These are phyloP conservation scores for Rachicladosporium sp. DNA, from an alignment of 2,329 filamentous ascomycete species.

Conservation along the genomic window DNA sequence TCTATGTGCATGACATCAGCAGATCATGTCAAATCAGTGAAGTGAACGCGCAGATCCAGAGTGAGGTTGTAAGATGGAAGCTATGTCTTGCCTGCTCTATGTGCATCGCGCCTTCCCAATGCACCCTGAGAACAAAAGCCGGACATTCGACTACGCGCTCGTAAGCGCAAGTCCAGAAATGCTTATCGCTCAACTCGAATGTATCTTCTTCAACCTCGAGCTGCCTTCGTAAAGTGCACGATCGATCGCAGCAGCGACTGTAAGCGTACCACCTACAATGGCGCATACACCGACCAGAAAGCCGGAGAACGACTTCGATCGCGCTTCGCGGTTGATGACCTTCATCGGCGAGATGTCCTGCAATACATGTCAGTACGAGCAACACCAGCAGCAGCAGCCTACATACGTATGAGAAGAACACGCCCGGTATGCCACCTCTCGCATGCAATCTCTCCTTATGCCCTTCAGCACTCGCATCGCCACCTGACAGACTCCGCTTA, in stretches of 20 bases:
- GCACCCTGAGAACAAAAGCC: no score
- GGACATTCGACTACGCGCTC: no score
- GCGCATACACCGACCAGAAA: constrained; percentile 93
- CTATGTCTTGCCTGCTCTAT: no score
- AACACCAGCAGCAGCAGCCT: not conserved
- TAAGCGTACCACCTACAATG: constrained; percentile 86
- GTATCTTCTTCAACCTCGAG: constrained; percentile 76
- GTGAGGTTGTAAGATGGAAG: no score
- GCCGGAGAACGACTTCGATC: constrained; percentile 76
- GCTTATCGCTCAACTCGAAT: constrained; percentile 34
- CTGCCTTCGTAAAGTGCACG: constrained; percentile 82
- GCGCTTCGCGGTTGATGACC: constrained; percentile 90
- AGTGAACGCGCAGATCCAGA: no score
- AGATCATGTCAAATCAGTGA: no score
- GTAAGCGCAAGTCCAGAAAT: no score
- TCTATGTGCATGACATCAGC: no score
- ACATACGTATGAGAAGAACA: constrained; percentile 96
- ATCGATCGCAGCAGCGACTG: constrained; percentile 87
- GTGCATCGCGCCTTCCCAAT: no score
- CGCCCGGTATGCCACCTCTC: constrained; percentile 81
- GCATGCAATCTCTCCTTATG: constrained; percentile 89
- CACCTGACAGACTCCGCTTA: constrained; percentile 74
- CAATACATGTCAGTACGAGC: not conserved
- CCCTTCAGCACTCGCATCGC: constrained; percentile 72
- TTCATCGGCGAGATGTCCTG: constrained; percentile 97